Base-by-base conservation (phyloP, 805 yeast species). In the Suhomyces xylopsoci region DNA sequence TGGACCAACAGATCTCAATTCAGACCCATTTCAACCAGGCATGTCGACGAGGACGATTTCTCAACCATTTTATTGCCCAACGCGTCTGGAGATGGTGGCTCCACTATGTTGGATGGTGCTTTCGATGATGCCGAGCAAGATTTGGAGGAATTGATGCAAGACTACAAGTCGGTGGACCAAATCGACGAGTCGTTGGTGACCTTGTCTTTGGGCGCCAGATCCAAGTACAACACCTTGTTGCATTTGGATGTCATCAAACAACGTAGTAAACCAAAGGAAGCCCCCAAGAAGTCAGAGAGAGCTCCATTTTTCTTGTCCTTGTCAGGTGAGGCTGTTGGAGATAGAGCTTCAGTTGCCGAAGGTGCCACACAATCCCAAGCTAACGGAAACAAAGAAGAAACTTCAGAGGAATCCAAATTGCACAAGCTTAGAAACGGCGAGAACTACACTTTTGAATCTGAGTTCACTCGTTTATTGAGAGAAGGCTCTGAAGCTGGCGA, bases 1-100 rank as follows among this genome's bases (percentile, higher is more conserved):
- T 94, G 99, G 99, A 87, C 96, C 6, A 90, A 92, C 67, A 80
- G 85, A 62, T 84, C 97, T 0, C 96, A 90, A 69, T 91, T 92
- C 68, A 80, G 75, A 57, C 84, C 90, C 0, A 78, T 90, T 15
- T 83, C 93, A 0, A 83, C 91, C 0, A 82, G 92, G 60, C 88
- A 83, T 53, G 77, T 93, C 25, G 85, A 85, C 46, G 94, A 87
- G 59, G 83, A 81, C 10, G 94, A 88, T 20, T 92, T 90, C 60
- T 71, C 82, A 3, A 73, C 70, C 41, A 77, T 85, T 2, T 68
- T 80, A 15, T 70, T 90, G 64, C 97, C 97, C 7, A 87, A 86
- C 53, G 82, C 81, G 20, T 79, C 96, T 17, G 94, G 96, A 30
- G 89, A 85, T 55, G 89, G 88, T 38, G 93, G 91, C 15, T 70